Evolutionary conservation across 1,284 basidiomycete genomes (phyloP).

Genomic region (Anthracocystis walkeri): DNA sequence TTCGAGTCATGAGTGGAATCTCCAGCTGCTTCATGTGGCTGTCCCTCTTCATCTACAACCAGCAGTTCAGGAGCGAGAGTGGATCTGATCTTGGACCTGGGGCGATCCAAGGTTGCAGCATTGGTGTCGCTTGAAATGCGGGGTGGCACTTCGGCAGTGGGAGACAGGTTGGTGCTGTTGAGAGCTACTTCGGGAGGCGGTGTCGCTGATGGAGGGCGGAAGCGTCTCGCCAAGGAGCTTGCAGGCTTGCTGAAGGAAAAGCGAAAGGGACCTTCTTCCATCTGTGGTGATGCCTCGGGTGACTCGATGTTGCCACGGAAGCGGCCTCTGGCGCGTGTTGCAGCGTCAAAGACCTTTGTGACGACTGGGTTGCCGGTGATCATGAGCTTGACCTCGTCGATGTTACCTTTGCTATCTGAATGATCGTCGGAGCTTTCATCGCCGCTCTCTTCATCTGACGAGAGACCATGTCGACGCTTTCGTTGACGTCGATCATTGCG

Average conservation of each 20-base stretch:
- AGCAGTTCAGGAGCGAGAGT: constrained; percentile 27
- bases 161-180: constrained; percentile 12
- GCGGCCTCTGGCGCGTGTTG: constrained; percentile 19
- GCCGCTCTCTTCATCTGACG: constrained; percentile 33
- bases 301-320: constrained; percentile 26
- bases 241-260: constrained; percentile 29
- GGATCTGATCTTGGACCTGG: constrained; percentile 8
- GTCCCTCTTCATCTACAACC: constrained; percentile 51
- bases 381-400: constrained; percentile 54
- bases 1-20: background rate
- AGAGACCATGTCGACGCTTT: constrained; percentile 27
- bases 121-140: constrained; percentile 10
- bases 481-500: constrained; percentile 29
- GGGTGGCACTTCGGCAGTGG: constrained; percentile 7
- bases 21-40: constrained; percentile 15
- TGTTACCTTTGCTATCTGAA: background rate
- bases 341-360: constrained; percentile 30
- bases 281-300: constrained; percentile 26
- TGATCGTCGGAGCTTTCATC: constrained; percentile 10
- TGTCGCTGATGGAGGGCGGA: constrained; percentile 21
- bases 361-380: constrained; percentile 56
- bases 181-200: constrained; percentile 16
- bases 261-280: constrained; percentile 29
- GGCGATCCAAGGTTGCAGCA: constrained; percentile 8
- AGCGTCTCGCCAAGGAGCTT: constrained; percentile 31